Evolutionary conservation across 306 rosid species (phyloP).

Genomic region (Vicia villosa): DNA sequence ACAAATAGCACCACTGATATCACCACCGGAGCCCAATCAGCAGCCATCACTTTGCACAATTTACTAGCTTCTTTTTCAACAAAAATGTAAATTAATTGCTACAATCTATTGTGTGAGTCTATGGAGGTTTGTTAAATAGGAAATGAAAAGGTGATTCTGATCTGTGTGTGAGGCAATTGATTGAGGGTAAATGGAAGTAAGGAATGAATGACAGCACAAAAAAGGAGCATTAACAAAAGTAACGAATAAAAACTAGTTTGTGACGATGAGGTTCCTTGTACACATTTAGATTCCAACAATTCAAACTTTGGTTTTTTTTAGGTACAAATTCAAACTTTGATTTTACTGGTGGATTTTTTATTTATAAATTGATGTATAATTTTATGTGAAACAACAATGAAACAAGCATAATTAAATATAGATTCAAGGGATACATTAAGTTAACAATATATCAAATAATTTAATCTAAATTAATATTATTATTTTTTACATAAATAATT

Average conservation of each 20-base stretch:
- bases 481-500: too few relatives aligned
- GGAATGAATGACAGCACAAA: constrained; percentile 2
- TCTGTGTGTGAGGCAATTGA: not conserved
- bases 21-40: constrained; percentile 83
- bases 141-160: not conserved
- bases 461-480: too few relatives aligned
- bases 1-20: constrained; percentile 77
- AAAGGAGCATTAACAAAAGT: not conserved
- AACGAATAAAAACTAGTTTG: not conserved
- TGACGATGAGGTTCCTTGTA: not conserved
- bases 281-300: not conserved
- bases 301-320: too few relatives aligned
- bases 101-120: not conserved
- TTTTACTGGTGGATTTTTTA: too few relatives aligned
- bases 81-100: not conserved
- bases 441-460: too few relatives aligned
- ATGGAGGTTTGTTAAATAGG: constrained; percentile 28
- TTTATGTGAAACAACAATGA: too few relatives aligned
- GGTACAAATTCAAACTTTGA: too few relatives aligned
- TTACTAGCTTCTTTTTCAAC: constrained; percentile 5
- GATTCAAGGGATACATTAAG: too few relatives aligned
- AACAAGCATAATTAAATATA: too few relatives aligned
- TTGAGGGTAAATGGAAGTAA: constrained; percentile 25
- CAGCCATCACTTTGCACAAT: constrained; percentile 38
- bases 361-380: too few relatives aligned